Percentiles rank a stretch among this genome's conserved stretches.
phyloP scores from a whole-genome alignment of 345 rosid genomes.

The Hibiscus tridactylites region DNA sequence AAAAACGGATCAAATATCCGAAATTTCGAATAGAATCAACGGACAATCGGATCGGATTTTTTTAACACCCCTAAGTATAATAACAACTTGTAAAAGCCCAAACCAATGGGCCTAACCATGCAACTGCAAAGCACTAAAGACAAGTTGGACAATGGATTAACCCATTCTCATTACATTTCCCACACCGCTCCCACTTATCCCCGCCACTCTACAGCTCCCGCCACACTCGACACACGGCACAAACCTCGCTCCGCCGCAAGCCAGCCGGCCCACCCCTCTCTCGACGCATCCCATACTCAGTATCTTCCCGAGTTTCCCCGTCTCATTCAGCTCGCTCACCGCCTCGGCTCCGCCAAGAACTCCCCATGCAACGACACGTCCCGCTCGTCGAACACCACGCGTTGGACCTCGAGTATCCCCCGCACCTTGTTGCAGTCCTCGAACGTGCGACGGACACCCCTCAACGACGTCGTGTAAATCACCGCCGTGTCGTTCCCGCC shows the following conservation, averaged over 20 bases:
- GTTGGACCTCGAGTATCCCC: too few relatives aligned
- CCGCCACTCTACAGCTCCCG: slow-evolving; percentile 41
- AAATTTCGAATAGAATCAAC: too few relatives aligned
- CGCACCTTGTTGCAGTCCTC: too few relatives aligned
- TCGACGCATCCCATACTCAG: slow-evolving; percentile 54
- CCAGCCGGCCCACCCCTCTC: slow-evolving; percentile 56
- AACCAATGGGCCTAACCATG: too few relatives aligned
- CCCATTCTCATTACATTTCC: slow-evolving; percentile 82
- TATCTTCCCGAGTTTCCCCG: slow-evolving; percentile 58
- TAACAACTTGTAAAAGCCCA: too few relatives aligned
- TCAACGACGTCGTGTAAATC: slow-evolving; percentile 81
- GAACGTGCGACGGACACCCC: too few relatives aligned
- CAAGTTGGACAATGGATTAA: slow-evolving; percentile 70
- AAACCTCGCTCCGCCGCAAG: slow-evolving; percentile 77
- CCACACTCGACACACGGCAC: slow-evolving; percentile 82
- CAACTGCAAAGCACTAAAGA: background rate
- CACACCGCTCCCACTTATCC: slow-evolving; percentile 47
- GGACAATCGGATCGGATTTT: too few relatives aligned
- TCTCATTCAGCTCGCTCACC: slow-evolving; percentile 58
- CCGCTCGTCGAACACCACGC: too few relatives aligned
- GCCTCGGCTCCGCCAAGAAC: slow-evolving; percentile 75
- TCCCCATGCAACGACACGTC: slow-evolving; percentile 76
- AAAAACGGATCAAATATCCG: too few relatives aligned
- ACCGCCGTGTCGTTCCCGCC: slow-evolving; percentile 55
- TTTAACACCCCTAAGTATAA: too few relatives aligned